A percentile compares a stretch with the other conserved stretches of the same genome.
These are phyloP conservation scores for Apiospora phragmitis DNA, from an alignment of 2,329 filamentous ascomycete genomes.

Conservation along the genomic window DNA sequence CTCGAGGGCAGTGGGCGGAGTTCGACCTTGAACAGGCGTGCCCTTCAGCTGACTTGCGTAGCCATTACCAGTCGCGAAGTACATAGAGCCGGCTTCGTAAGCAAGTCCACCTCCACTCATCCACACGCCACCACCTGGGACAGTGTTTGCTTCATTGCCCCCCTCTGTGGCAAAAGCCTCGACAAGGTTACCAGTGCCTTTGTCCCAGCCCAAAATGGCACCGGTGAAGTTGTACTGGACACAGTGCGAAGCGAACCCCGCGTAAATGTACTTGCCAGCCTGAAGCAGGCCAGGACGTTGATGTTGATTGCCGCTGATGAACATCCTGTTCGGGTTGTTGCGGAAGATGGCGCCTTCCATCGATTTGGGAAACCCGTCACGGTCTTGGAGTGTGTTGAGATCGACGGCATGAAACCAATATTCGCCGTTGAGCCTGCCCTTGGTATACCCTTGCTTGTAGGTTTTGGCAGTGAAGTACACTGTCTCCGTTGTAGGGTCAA, in stretches of 20 bases:
- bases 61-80: constrained; percentile 49
- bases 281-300: constrained; percentile 48
- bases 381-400: constrained; percentile 43
- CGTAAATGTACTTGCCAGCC: constrained; percentile 47
- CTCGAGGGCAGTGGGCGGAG: constrained; percentile 45
- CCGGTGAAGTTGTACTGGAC: constrained; percentile 53
- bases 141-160: constrained; percentile 39
- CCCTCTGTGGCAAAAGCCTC: constrained; percentile 46
- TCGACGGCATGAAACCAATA: constrained; percentile 48
- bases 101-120: constrained; percentile 50
- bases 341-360: constrained; percentile 44
- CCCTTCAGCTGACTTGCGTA: constrained; percentile 46
- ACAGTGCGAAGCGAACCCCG: constrained; percentile 51
- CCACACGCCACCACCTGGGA: constrained; percentile 46
- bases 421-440: constrained; percentile 40
- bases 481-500: constrained; percentile 49
- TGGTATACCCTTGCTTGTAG: constrained; percentile 39
- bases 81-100: constrained; percentile 46
- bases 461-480: constrained; percentile 52
- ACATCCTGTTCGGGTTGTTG: constrained; percentile 46
- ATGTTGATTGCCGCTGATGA: constrained; percentile 48
- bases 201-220: constrained; percentile 49
- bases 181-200: constrained; percentile 42
- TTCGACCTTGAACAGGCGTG: constrained; percentile 43
- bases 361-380: constrained; percentile 40